Percentiles rank a stretch among this genome's conserved stretches.
Evolutionary conservation across 2,329 filamentous ascomycete genomes (phyloP).

Genomic region (Diaporthe citri): DNA sequence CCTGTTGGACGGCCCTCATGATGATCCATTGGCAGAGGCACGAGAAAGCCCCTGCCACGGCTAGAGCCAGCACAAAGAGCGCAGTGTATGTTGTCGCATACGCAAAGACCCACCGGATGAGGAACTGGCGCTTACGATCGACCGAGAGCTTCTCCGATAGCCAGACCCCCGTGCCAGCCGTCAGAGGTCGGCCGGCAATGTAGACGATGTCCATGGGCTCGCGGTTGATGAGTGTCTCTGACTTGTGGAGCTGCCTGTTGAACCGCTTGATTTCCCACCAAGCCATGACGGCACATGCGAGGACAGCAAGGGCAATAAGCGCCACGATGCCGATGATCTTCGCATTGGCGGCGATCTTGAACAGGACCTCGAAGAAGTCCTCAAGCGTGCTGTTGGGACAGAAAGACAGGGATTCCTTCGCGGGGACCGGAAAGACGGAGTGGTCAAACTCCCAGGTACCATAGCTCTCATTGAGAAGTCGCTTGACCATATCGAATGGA

Average conservation of each 20-base stretch:
- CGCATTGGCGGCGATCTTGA: constrained; percentile 74
- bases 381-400: constrained; percentile 88
- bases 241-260: constrained; percentile 77
- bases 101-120: constrained; percentile 85
- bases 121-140: constrained; percentile 64
- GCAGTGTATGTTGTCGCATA: constrained; percentile 89
- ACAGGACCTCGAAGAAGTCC: constrained; percentile 83
- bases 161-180: constrained; percentile 79
- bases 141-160: constrained; percentile 72
- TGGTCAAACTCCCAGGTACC: constrained; percentile 83
- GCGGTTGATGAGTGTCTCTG: constrained; percentile 73
- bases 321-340: constrained; percentile 83
- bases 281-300: constrained; percentile 83
- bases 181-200: constrained; percentile 84
- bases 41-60: constrained; percentile 83
- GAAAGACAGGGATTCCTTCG: constrained; percentile 86
- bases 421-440: constrained; percentile 82
- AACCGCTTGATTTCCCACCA: constrained; percentile 84
- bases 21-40: constrained; percentile 87
- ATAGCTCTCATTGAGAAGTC: constrained; percentile 77
- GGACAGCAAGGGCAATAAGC: constrained; percentile 77
- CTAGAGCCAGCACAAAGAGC: constrained; percentile 87
- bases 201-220: constrained; percentile 92
- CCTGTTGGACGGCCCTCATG: constrained; percentile 78
- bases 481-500: constrained; percentile 85